Evolutionary conservation across 768 basidiomycete genomes (phyloP), one percentile per base, ranked within the genome.

Genomic region (Xerocomellus amylosporus): DNA sequence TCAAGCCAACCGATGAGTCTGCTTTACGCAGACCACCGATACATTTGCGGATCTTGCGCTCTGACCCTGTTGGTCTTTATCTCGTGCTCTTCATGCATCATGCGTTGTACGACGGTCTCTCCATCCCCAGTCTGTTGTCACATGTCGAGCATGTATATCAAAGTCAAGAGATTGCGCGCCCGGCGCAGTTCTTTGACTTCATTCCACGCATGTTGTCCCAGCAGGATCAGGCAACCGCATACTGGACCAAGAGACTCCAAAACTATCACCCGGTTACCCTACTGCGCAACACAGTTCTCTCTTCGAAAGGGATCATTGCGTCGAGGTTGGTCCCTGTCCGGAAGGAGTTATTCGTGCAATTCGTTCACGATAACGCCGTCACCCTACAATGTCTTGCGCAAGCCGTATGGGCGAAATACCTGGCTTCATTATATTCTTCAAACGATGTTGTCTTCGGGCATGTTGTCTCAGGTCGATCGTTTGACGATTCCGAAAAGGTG

Each of bases 71-170:
- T 12, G 33, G 43, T 34, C 44, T 50, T 37, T 46, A 50, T 33
- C 62, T 80, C 6, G 71, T 77, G 13, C 55, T 80, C 4, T 69
- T 73, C 38, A 71, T 79, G 67, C 79, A 80, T 58, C 79, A 80
- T 58, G 76, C 77, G 4, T 54, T 79, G 19, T 80, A 80, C 51
- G 79, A 80, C 53, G 79, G 79, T 12, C 43, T 74, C 26, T 76
- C 79, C 12, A 58, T 79, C 17, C 63, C 63, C n/a, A 65, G 61
- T 26, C 65, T 80, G 8, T 55, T 78, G 13, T 54, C 67, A 12
- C 49, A 62, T 26, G 65, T 79, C 2, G 61, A 72, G 40, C 44
- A 51, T 15, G 46, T 70, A 9, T 79, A 79, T 53, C 49, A 44
- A 28, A 63, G 62, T 20, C 49, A 31, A 38, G 56, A 37, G 28